Evolutionary conservation across 257 asterid genomes (phyloP), one percentile per base, ranked within the genome.

Genomic region (Petrea volubilis): DNA sequence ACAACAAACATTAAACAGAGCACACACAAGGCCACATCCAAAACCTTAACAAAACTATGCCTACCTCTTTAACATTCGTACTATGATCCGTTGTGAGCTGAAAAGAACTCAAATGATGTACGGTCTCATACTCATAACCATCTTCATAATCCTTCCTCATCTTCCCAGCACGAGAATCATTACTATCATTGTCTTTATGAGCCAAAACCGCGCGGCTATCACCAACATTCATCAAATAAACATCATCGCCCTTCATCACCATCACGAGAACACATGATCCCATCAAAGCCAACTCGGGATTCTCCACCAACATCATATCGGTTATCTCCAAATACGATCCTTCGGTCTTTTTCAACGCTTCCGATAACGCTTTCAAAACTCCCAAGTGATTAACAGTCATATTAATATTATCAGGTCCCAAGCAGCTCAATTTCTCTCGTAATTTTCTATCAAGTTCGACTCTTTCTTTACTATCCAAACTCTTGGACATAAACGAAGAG

Each of bases 261-360:
- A 95, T 95, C 24, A 74, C 99, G 64, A 95, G 69, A 49, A 95
- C 96, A 76, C 99, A 95, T 17, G 99, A 95, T 5, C 99, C 99
- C 99, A 95, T 91, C 78, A 95, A 76, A n/a, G 97, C 93, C 64
- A 92, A 70, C 70, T 91, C 99, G 0, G 99, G 98, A 82, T 95
- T 91, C 87, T 95, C 97, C 74, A 73, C 40, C 6, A 90, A 27
- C 97, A 92, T 85, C 85, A 88, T 71, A 74, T 95, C 97, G 0
- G 95, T 84, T 52, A 88, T 90, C 77, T 95, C 96, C 91, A 95
- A 70, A 77, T 86, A 95, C 4, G 86, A 81, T 4, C 71, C 83
- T 75, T 95, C 99, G 0, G 99, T 95, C 67, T 87, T 95, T 78
- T 74, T 91, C 81, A 95, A 83, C 0, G 87, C 98, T 36, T 90